A percentile compares a stretch with the other conserved stretches of the same genome.
Evolutionary conservation across 495 filamentous ascomycete genomes (phyloP).

Genomic region (Trichoderma asperelloides): DNA sequence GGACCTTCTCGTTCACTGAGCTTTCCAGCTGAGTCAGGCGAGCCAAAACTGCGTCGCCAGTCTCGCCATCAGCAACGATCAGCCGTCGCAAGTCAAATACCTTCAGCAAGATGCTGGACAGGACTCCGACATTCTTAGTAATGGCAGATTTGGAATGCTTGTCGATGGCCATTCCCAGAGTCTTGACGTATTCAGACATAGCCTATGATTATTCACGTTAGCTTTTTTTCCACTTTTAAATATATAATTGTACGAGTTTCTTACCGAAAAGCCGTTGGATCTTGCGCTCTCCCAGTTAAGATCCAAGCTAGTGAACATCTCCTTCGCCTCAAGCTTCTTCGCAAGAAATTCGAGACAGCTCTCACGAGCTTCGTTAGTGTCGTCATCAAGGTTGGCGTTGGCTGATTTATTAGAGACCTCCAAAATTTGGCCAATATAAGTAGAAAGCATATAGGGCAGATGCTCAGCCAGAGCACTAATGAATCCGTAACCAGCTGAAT

Average conservation of each 20-base stretch:
- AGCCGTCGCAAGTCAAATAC: constrained; percentile 64
- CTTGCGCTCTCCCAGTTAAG: constrained; percentile 60
- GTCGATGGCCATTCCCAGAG: constrained; percentile 60
- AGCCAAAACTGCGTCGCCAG: not conserved
- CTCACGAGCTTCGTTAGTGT: constrained; percentile 52
- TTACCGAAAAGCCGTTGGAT: constrained; percentile 47
- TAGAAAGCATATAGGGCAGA: constrained; percentile 77
- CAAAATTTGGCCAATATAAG: constrained; percentile 62
- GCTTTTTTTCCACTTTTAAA: not conserved
- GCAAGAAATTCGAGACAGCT: constrained; percentile 65
- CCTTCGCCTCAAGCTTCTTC: constrained; percentile 59
- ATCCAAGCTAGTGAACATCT: constrained; percentile 56
- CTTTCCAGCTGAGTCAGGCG: constrained; percentile 48
- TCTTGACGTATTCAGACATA: constrained; percentile 53
- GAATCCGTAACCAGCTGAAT: constrained; percentile 74
- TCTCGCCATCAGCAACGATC: constrained; percentile 20
- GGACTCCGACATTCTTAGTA: constrained; percentile 53
- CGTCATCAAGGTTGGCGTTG: constrained; percentile 42
- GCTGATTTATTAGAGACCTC: constrained; percentile 60
- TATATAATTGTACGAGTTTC: constrained; percentile 9
- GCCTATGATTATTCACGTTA: constrained; percentile 38
- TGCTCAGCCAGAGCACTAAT: constrained; percentile 68
- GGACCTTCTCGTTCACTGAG: constrained; percentile 52
- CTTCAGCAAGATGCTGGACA: constrained; percentile 63
- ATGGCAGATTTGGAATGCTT: constrained; percentile 67